Evolutionary conservation across 2,329 filamentous ascomycete genomes (phyloP).

Genomic region (Huntiella omanensis): DNA sequence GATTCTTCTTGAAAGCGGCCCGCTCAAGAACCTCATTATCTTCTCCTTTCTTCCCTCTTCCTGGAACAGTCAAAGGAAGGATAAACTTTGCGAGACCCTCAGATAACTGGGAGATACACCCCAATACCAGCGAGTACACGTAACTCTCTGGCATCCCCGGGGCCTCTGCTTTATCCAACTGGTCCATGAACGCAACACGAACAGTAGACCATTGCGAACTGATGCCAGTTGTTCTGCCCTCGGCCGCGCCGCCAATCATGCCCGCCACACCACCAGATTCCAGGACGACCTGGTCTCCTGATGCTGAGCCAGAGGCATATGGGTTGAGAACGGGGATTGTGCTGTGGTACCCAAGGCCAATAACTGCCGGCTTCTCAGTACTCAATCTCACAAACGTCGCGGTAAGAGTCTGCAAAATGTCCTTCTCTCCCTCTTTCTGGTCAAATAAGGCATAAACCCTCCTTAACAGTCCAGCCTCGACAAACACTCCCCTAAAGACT

Average conservation of each 20-base stretch:
- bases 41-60: conserved; percentile 31
- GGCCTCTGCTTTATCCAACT: conserved; percentile 79
- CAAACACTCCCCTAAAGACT: conserved; percentile 68
- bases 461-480: conserved; percentile 58
- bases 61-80: conserved; percentile 69
- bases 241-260: conserved; percentile 56
- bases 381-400: conserved; percentile 82
- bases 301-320: conserved; percentile 33
- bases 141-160: conserved; percentile 80
- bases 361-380: conserved; percentile 73
- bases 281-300: conserved; percentile 67
- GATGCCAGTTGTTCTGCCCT: conserved; percentile 55
- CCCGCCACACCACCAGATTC: conserved; percentile 78
- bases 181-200: conserved; percentile 75
- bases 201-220: conserved; percentile 83
- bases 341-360: conserved; percentile 77
- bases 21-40: conserved; percentile 20
- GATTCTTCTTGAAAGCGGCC: conserved; percentile 54
- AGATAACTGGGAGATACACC: conserved; percentile 76
- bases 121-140: conserved; percentile 71
- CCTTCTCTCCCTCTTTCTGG: conserved; percentile 47
- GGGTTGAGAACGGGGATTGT: conserved; percentile 52
- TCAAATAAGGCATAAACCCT: conserved; percentile 72
- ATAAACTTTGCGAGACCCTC: conserved; percentile 89
- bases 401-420: conserved; percentile 64